Conservation (phyloP, 2,329 filamentous ascomycete genomes). For the Didymella keratinophila region DNA sequence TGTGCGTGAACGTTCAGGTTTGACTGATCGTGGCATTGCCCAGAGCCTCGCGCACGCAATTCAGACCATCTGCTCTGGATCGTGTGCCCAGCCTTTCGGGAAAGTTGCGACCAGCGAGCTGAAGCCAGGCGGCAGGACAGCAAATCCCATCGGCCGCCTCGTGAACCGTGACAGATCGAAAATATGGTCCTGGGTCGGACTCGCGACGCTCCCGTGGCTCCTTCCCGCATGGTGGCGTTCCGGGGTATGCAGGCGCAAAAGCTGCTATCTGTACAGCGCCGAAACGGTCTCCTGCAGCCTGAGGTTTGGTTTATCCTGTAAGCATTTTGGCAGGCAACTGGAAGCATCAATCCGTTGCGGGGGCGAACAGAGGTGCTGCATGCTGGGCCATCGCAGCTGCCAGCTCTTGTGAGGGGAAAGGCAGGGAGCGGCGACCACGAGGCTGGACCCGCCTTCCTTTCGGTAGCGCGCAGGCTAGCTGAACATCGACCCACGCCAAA, state of each 20-base stretch:
- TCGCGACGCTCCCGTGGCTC: conserved; percentile 9
- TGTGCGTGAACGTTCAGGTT: too few relatives aligned
- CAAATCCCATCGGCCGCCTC: neutral
- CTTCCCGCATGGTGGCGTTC: conserved; percentile 16
- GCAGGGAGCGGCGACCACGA: conserved; percentile 1
- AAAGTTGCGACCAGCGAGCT: neutral
- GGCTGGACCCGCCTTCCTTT: neutral
- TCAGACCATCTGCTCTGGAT: neutral
- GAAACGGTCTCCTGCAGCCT: too few relatives aligned
- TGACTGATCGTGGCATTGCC: neutral
- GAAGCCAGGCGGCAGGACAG: neutral
- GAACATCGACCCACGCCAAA: neutral
- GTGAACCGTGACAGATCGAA: conserved; percentile 3
- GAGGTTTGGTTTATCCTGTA: too few relatives aligned
- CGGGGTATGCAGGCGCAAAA: neutral
- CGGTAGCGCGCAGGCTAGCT: conserved; percentile 1
- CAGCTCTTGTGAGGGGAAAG: neutral
- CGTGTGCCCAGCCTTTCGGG: neutral
- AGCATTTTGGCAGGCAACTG: too few relatives aligned
- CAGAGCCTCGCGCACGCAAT: neutral
- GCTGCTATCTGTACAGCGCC: neutral
- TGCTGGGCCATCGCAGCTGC: neutral
- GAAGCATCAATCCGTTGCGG: neutral
- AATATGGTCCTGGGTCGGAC: conserved; percentile 7
- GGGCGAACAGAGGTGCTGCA: neutral